Conservation (phyloP, 768 basidiomycete genomes). For the Tulasnella sp. region DNA sequence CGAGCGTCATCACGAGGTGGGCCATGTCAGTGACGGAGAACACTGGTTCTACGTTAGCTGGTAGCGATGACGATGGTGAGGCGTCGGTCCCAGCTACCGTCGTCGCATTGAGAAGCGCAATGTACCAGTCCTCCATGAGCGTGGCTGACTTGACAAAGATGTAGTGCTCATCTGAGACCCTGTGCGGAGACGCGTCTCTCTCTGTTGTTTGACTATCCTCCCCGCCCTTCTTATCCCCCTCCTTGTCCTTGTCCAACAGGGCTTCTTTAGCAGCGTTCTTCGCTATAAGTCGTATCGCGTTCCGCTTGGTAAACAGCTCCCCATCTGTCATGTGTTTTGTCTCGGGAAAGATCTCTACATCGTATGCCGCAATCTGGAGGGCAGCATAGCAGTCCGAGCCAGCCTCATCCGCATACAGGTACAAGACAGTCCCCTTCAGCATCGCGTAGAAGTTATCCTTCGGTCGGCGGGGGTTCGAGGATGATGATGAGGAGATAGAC, state of each 20-base stretch:
- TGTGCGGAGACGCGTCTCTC: conserved; percentile 25
- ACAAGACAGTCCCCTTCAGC: conserved; percentile 82
- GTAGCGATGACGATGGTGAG: conserved; percentile 49
- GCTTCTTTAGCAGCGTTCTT: conserved; percentile 28
- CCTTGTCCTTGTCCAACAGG: conserved; percentile 33
- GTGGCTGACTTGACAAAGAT: conserved; percentile 79
- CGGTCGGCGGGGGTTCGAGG: conserved; percentile 70
- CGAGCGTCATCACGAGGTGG: conserved; percentile 68
- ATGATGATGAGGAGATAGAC: conserved; percentile 40
- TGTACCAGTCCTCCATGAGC: conserved; percentile 98
- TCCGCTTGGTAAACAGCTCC: conserved; percentile 83
- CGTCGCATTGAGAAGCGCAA: conserved; percentile 59
- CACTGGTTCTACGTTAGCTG: conserved; percentile 45
- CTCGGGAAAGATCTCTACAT: conserved; percentile 60
- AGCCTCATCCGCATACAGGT: conserved; percentile 85
- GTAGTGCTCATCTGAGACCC: conserved; percentile 62
- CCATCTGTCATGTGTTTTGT: conserved; percentile 56
- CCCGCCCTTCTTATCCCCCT: conserved; percentile 33
- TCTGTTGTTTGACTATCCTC: conserved; percentile 27
- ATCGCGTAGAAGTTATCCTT: conserved; percentile 91
- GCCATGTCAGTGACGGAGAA: conserved; percentile 75
- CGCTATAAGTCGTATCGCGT: conserved; percentile 46
- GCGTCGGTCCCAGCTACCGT: conserved; percentile 13
- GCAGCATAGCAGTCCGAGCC: conserved; percentile 86
- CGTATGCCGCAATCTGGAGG: conserved; percentile 72